phyloP scores from a whole-genome alignment of 495 filamentous ascomycete species.

The Astrothelium macrocarpum region DNA sequence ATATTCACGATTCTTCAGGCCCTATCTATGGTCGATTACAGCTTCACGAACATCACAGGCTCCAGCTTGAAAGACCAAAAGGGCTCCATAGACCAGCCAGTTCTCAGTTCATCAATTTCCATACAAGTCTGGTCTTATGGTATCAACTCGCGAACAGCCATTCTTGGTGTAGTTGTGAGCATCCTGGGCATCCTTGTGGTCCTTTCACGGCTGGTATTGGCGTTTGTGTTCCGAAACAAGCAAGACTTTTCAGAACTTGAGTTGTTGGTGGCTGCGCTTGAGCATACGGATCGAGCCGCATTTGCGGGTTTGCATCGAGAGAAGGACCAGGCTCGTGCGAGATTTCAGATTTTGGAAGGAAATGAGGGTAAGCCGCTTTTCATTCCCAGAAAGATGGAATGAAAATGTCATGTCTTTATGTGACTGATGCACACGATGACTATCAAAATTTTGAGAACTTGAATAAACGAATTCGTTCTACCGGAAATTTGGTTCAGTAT shows the following conservation, averaged over 20 bases:
- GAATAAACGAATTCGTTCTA: too few species aligned
- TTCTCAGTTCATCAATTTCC: slow-evolving; percentile 13
- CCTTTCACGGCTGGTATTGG: background rate
- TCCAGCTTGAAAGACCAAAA: background rate
- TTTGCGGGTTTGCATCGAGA: background rate
- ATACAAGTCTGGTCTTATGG: slow-evolving; percentile 23
- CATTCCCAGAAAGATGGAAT: background rate
- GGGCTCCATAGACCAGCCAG: background rate
- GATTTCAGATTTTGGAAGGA: background rate
- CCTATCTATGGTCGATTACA: slow-evolving; percentile 18
- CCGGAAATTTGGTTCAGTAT: too few species aligned
- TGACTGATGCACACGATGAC: background rate
- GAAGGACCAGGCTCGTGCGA: background rate
- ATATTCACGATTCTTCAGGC: slow-evolving; percentile 10
- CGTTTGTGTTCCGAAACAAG: background rate
- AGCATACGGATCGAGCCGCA: background rate
- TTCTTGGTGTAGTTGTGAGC: slow-evolving; percentile 20
- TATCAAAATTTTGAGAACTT: background rate
- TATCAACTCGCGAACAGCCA: slow-evolving; percentile 18
- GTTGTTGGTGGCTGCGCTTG: background rate
- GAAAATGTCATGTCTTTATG: background rate
- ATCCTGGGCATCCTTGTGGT: slow-evolving; percentile 2
- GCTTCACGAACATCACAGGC: background rate
- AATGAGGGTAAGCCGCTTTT: background rate
- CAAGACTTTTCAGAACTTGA: background rate